These are phyloP conservation scores for Aspergillus niger DNA, from an alignment of 2,329 filamentous ascomycete species.

Conservation along the genomic window DNA sequence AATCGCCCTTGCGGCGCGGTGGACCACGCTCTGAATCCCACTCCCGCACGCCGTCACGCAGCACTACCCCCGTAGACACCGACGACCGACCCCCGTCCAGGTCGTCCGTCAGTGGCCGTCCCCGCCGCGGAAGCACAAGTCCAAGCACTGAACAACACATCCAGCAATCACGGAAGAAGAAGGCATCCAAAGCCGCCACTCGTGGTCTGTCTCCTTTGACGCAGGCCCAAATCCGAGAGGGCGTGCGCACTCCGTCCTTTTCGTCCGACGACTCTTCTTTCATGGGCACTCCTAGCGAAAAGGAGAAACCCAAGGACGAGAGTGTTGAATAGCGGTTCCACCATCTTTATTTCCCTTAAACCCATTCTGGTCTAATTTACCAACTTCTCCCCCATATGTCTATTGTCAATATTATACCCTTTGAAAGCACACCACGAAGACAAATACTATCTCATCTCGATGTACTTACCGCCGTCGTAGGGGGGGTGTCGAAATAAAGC, in stretches of 20 bases:
- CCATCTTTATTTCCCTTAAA: not conserved
- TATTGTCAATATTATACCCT: constrained; percentile 15
- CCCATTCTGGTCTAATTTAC: constrained; percentile 1
- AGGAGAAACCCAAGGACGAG: constrained; percentile 30
- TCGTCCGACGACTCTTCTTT: constrained; percentile 40
- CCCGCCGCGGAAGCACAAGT: constrained; percentile 40
- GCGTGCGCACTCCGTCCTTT: constrained; percentile 34
- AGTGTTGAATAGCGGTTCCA: constrained; percentile 18
- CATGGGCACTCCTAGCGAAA: constrained; percentile 22
- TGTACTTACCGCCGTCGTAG: not conserved
- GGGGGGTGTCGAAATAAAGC: not conserved
- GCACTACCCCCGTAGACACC: constrained; percentile 41
- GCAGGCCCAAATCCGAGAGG: constrained; percentile 42
- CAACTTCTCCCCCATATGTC: not conserved
- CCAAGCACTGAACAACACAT: constrained; percentile 27
- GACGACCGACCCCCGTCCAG: constrained; percentile 42
- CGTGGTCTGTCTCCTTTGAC: constrained; percentile 39
- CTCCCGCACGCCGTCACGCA: constrained; percentile 47
- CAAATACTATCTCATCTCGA: constrained; percentile 1
- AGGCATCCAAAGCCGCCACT: constrained; percentile 31
- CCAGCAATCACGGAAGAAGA: constrained; percentile 36
- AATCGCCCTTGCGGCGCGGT: constrained; percentile 32
- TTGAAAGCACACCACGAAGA: not conserved
- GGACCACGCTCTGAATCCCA: constrained; percentile 42
- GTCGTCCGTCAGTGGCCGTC: constrained; percentile 34